Evolutionary conservation across 306 rosid genomes (phyloP).

Genomic region (Cucurbita pepo): DNA sequence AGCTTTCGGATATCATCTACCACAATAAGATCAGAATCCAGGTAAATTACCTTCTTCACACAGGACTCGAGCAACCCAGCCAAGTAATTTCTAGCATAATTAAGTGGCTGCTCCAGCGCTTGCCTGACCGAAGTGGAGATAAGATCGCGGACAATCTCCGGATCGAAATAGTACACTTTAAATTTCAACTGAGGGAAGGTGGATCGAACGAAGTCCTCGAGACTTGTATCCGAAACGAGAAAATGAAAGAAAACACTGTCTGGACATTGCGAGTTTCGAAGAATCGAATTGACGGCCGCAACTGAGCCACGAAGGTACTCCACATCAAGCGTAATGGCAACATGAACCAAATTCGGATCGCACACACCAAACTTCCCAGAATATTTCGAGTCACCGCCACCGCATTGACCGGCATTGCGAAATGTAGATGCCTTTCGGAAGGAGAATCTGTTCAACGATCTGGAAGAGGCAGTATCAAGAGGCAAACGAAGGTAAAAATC

Average conservation of each 20-base stretch:
- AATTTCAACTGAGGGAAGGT: constrained; percentile 54
- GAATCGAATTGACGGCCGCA: constrained; percentile 72
- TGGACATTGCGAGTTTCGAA: constrained; percentile 67
- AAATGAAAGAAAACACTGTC: constrained; percentile 65
- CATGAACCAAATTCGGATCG: constrained; percentile 45
- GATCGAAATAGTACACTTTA: constrained; percentile 36
- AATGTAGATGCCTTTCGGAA: constrained; percentile 32
- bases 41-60: constrained; percentile 57
- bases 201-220: constrained; percentile 23
- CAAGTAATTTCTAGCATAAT: constrained; percentile 80
- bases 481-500: constrained; percentile 15
- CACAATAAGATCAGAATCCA: constrained; percentile 74
- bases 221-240: constrained; percentile 51
- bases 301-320: constrained; percentile 66
- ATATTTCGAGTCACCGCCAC: neutral
- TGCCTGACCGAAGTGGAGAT: constrained; percentile 66
- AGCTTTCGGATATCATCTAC: constrained; percentile 61
- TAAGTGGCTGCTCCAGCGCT: constrained; percentile 71
- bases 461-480: neutral
- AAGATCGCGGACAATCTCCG: constrained; percentile 34
- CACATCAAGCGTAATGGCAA: constrained; percentile 69
- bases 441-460: constrained; percentile 15
- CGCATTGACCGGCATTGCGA: constrained; percentile 39
- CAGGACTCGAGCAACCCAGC: constrained; percentile 62
- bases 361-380: constrained; percentile 16